Evolutionary conservation across 2,329 filamentous ascomycete species (phyloP), one percentile per base, ranked within the genome.

Genomic region (Monilinia fructicola): DNA sequence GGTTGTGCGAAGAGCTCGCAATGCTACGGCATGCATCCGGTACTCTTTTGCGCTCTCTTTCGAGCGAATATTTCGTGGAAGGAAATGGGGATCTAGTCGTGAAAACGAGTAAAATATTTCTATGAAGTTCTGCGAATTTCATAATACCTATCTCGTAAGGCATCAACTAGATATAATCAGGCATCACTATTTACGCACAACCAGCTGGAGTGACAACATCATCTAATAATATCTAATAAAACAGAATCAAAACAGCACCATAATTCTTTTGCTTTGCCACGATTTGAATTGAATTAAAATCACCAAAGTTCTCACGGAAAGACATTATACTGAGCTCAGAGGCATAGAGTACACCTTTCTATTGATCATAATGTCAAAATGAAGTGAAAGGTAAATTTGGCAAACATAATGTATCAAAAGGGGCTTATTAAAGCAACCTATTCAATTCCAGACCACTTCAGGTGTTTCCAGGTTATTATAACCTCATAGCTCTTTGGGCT

Each of bases 1-100:
- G 67, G 71, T 71, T 70, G 71, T 74, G 53, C 74, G 72, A 67
- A 76, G 65, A 59, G 68, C 73, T 67, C 70, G 67, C 53, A 74
- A 65, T 68, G 71, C 70, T 73, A 71, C 70, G 54, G 73, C 71
- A 72, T 76, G 75, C 76, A 77, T 77, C 68, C 74, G 72, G 72
- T 53, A 71, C 54, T 40, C 35, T 21, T 68, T 71, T 70, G 69
- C 69, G 74, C 74, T 71, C 70, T 52, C 31, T 48, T n/a, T 59
- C 16, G 63, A 65, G 63, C 53, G 63, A 59, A 10, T 35, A 52
- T 3, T 50, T 65, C 35, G 44, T 38, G 54, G 23, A 26, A 21
- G 11, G 3, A 56, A 55, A 38, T 46, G 12, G 40, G 40, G 10
- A 46, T 38, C 23, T 50, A 16, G 3, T 26, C 42, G 44, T 26